Evolutionary conservation across 2,329 filamentous ascomycete genomes (phyloP).

Genomic region (Xylariaceae sp.): DNA sequence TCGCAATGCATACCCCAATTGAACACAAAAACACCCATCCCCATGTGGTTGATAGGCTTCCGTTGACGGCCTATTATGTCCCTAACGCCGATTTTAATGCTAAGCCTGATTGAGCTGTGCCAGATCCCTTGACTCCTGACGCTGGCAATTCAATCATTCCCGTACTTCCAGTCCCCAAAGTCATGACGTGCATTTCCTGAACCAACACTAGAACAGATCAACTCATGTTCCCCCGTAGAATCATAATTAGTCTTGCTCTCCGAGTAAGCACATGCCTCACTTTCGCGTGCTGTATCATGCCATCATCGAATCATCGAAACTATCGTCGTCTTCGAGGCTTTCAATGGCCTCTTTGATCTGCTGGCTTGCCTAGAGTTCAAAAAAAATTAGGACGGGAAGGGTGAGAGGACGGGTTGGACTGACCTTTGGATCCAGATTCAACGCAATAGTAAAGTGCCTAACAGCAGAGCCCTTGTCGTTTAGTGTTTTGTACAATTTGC

Average conservation of each 20-base stretch:
- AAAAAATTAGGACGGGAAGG: not conserved
- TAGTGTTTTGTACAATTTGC: slow-evolving; percentile 77
- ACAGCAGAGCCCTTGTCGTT: slow-evolving; percentile 81
- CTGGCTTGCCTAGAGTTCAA: slow-evolving; percentile 71
- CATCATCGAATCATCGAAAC: slow-evolving; percentile 71
- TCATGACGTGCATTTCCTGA: slow-evolving; percentile 18
- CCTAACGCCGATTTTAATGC: slow-evolving; percentile 41
- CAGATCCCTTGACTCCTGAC: slow-evolving; percentile 27
- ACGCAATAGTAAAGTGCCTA: slow-evolving; percentile 89
- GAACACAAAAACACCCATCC: slow-evolving; percentile 36
- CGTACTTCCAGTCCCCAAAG: slow-evolving; percentile 19
- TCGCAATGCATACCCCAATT: slow-evolving; percentile 33
- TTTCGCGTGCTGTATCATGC: slow-evolving; percentile 49
- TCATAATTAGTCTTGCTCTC: slow-evolving; percentile 12
- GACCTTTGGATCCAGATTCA: slow-evolving; percentile 97
- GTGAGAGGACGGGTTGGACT: slow-evolving; percentile 33
- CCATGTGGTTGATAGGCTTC: slow-evolving; percentile 26
- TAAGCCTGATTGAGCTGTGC: slow-evolving; percentile 28
- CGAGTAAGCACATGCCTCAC: slow-evolving; percentile 15
- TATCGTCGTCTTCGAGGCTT: slow-evolving; percentile 80
- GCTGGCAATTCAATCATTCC: slow-evolving; percentile 18
- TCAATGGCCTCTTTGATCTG: slow-evolving; percentile 98
- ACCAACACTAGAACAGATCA: slow-evolving; percentile 20
- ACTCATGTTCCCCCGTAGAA: slow-evolving; percentile 16
- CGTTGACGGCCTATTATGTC: slow-evolving; percentile 26